Percentiles rank a stretch among this genome's conserved stretches.
These are phyloP conservation scores for Ogataea corticis DNA, from an alignment of 805 yeast genomes.

Conservation along the genomic window DNA sequence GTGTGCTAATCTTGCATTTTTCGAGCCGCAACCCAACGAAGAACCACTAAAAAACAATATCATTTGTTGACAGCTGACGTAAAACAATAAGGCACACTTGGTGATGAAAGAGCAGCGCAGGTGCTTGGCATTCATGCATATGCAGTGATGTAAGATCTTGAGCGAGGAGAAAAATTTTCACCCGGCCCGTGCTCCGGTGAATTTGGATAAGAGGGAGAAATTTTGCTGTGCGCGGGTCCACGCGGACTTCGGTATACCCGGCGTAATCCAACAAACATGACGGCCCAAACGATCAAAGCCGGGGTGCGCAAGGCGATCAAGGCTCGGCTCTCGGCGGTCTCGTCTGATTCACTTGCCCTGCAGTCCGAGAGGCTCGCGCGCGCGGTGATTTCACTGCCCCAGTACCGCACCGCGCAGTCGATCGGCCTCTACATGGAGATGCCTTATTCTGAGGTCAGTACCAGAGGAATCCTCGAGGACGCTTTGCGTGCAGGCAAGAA, in stretches of 20 bases:
- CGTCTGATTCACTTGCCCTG: conserved; percentile 4
- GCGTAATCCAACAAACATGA: neutral
- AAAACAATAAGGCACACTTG: conserved; percentile 8
- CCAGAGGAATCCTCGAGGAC: conserved; percentile 50
- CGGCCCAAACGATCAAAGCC: conserved; percentile 3
- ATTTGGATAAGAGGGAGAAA: conserved; percentile 1
- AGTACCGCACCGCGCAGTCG: conserved; percentile 44
- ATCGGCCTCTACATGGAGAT: conserved; percentile 77
- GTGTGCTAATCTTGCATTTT: conserved; percentile 1
- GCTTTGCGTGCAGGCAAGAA: conserved; percentile 49
- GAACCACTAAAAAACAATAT: neutral
- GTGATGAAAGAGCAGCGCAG: conserved; percentile 11
- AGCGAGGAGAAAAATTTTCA: conserved; percentile 10
- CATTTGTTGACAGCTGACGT: neutral
- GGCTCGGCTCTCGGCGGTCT: conserved; percentile 2
- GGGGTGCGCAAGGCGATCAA: conserved; percentile 7
- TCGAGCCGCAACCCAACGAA: neutral
- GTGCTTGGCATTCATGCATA: conserved; percentile 6
- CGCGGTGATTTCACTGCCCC: conserved; percentile 14
- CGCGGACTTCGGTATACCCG: neutral
- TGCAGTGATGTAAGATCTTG: conserved; percentile 9
- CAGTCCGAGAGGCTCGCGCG: conserved; percentile 14
- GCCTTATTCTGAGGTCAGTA: conserved; percentile 70
- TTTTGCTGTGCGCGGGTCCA: neutral
- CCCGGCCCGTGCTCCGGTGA: neutral